These are phyloP conservation scores for Diddensiella caesifluorescens DNA, from an alignment of 805 yeast genomes.

Conservation along the genomic window DNA sequence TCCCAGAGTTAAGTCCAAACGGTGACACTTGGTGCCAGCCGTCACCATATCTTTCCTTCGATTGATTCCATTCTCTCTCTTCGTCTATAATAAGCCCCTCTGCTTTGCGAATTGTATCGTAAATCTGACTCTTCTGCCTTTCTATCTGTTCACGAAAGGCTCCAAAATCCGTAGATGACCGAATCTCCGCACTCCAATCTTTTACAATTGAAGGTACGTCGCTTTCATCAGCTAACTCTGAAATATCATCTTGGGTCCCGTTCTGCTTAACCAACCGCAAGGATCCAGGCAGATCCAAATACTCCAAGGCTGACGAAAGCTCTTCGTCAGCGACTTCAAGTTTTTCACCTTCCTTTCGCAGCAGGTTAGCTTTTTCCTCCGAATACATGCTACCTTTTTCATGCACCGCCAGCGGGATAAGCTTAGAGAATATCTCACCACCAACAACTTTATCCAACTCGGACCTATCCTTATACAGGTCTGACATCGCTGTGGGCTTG, in stretches of 20 bases:
- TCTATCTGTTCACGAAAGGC: slow-evolving; percentile 18
- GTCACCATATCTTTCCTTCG: slow-evolving; percentile 35
- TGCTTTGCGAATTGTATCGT: slow-evolving; percentile 28
- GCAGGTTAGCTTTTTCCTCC: slow-evolving; percentile 75
- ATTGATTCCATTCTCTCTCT: slow-evolving; percentile 32
- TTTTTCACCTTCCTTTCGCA: slow-evolving; percentile 69
- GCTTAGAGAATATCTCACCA: slow-evolving; percentile 62
- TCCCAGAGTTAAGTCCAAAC: slow-evolving; percentile 26
- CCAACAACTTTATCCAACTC: slow-evolving; percentile 44
- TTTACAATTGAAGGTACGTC: slow-evolving; percentile 39
- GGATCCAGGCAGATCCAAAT: slow-evolving; percentile 66
- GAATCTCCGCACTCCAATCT: slow-evolving; percentile 37
- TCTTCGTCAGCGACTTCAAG: slow-evolving; percentile 77
- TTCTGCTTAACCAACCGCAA: slow-evolving; percentile 43
- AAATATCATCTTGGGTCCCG: slow-evolving; percentile 31
- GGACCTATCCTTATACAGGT: slow-evolving; percentile 34
- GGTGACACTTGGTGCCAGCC: slow-evolving; percentile 39
- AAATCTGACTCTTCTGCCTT: slow-evolving; percentile 23
- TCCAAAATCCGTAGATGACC: slow-evolving; percentile 9
- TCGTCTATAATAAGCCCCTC: slow-evolving; percentile 30
- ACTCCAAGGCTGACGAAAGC: slow-evolving; percentile 71
- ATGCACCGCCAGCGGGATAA: slow-evolving; percentile 81
- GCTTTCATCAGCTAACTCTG: slow-evolving; percentile 10
- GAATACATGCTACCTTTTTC: slow-evolving; percentile 84
- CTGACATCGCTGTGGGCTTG: slow-evolving; percentile 47